Percentiles rank a stretch among this genome's conserved stretches.
Conservation (phyloP, 2,329 filamentous ascomycete genomes). For the Trichoderma harzianum region DNA sequence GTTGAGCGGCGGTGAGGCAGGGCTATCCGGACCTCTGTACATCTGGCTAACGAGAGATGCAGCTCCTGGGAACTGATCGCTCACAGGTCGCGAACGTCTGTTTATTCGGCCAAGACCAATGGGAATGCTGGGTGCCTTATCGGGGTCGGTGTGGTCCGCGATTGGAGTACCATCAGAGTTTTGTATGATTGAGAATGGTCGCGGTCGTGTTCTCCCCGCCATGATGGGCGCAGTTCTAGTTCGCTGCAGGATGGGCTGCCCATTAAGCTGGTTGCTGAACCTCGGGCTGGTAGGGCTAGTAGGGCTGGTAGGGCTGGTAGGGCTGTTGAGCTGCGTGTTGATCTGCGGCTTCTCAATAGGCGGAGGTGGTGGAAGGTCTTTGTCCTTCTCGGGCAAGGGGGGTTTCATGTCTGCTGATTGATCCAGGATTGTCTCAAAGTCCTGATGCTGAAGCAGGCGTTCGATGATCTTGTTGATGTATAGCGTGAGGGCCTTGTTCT, state of each 20-base stretch:
- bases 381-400: slow-evolving; percentile 57
- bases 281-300: background rate
- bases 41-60: slow-evolving; percentile 82
- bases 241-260: slow-evolving; percentile 55
- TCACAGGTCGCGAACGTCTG: slow-evolving; percentile 56
- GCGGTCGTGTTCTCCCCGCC: slow-evolving; percentile 45
- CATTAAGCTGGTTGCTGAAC: slow-evolving; percentile 33
- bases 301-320: no score
- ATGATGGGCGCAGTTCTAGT: slow-evolving; percentile 56
- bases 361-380: slow-evolving; percentile 76
- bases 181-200: slow-evolving; percentile 57
- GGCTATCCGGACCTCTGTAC: slow-evolving; percentile 71
- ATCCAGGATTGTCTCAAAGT: slow-evolving; percentile 91
- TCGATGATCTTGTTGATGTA: slow-evolving; percentile 99
- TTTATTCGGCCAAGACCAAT: slow-evolving; percentile 56
- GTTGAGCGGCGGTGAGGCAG: slow-evolving; percentile 58
- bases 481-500: slow-evolving; percentile 94
- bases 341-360: slow-evolving; percentile 31
- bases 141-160: slow-evolving; percentile 59
- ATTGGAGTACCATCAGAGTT: slow-evolving; percentile 31
- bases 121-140: slow-evolving; percentile 73
- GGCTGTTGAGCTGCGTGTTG: slow-evolving; percentile 39
- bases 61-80: slow-evolving; percentile 60
- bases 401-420: slow-evolving; percentile 59
- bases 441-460: slow-evolving; percentile 86